Evolutionary conservation across 1,284 basidiomycete genomes (phyloP), one percentile per base, ranked within the genome.

Genomic region (Athelia psychrophila): DNA sequence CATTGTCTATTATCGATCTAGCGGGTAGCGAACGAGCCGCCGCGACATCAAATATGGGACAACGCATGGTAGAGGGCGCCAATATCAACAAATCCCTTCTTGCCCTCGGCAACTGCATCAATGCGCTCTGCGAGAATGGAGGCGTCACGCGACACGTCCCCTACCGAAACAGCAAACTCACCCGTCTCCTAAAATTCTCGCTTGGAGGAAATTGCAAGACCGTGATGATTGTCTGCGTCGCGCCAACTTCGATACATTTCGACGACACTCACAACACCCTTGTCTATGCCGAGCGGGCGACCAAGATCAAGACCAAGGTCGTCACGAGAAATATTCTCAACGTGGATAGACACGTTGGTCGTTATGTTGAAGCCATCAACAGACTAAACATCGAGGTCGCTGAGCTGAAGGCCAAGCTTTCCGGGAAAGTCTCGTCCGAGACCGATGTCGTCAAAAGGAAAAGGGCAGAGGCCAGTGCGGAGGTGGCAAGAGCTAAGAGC

Each of bases 201-300:
- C 83, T 98, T 33, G 95, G 95, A 1, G 95, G 95, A 15, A 98
- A 98, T 69, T 98, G 95, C 79, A 93, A 95, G 71, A 98, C 95
- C 0, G 93, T 96, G 64, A 95, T 96, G 93, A 93, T 98, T 56
- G 95, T 98, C 52, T 98, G 95, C 68, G 79, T 98, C 50, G 94
- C 94, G 2, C 95, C 95, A 1, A 93, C 93, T 16, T 95, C 93
- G 36, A 82, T 83, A 27, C 94, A 98, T 70, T 96, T 97, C 64
- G 95, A 98, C 65, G 95, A 98, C 67, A 98, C 95, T 24, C 93
- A 96, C 67, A 98, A 98, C 67, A 97, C 95, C 0, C 86, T 98
- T 44, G 77, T 95, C 51, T 98, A 97, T 68, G 95, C 95, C 15
- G 94, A 98, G 64, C 87, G 93, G 46, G 95, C 95, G 19, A 96